phyloP scores from a whole-genome alignment of 208 protist species.

The Acanthamoeba castellanii region DNA sequence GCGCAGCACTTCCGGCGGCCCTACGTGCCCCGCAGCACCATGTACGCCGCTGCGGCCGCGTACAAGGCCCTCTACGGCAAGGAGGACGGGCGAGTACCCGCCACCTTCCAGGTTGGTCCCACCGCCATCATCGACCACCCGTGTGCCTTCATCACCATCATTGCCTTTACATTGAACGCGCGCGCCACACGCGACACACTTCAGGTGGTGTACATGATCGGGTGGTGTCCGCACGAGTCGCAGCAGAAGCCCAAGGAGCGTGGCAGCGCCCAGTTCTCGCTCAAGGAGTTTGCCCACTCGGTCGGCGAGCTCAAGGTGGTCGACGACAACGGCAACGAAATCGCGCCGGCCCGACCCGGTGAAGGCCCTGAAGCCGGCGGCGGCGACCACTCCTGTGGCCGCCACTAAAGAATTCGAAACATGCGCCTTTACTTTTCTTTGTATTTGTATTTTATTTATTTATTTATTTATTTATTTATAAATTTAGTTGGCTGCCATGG shows the following conservation, averaged over 20 bases:
- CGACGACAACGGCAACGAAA: constrained; percentile 39
- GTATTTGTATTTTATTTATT: too few relatives aligned
- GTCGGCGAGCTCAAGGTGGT: constrained; percentile 59
- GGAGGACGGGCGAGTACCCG: constrained; percentile 56
- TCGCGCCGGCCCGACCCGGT: not conserved
- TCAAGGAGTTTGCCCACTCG: constrained; percentile 65
- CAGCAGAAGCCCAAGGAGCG: constrained; percentile 58
- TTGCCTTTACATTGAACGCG: not conserved
- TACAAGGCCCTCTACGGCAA: constrained; percentile 71
- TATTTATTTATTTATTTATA: too few relatives aligned
- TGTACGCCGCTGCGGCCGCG: constrained; percentile 9
- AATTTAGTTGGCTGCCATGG: too few relatives aligned
- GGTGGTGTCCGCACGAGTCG: constrained; percentile 66
- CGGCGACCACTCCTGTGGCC: not conserved
- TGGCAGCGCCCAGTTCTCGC: constrained; percentile 43
- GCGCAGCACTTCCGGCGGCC: not conserved
- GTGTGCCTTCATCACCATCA: not conserved
- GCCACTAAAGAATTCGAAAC: not conserved
- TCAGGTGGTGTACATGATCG: constrained; percentile 74
- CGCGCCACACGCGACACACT: not conserved
- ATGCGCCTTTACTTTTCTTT: not conserved
- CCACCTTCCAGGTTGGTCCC: constrained; percentile 64
- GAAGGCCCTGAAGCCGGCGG: too few relatives aligned
- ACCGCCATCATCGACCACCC: not conserved
- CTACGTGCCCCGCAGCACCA: constrained; percentile 19